Conservation (phyloP, 257 asterid genomes). For the Mitragyna speciosa region DNA sequence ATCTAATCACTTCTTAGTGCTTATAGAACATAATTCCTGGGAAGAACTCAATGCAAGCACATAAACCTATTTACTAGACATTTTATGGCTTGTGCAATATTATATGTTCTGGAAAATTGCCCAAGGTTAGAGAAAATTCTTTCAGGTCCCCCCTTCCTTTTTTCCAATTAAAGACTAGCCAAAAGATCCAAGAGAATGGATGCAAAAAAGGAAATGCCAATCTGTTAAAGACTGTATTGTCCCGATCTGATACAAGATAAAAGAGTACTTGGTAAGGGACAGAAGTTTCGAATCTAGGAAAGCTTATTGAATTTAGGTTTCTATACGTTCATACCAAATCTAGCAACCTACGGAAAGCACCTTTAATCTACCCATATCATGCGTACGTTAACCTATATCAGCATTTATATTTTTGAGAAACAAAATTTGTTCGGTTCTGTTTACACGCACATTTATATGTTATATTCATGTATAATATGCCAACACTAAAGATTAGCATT, state of each 20-base stretch:
- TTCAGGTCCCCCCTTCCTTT: not conserved
- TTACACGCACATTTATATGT: not conserved
- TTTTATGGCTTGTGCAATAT: not conserved
- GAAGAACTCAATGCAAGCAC: not conserved
- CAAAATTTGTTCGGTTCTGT: not conserved
- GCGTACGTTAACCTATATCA: conserved; percentile 17
- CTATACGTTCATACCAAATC: conserved; percentile 21
- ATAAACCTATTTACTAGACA: not conserved
- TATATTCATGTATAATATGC: not conserved
- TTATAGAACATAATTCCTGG: not conserved
- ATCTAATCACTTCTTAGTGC: not conserved
- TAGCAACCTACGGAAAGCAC: conserved; percentile 17
- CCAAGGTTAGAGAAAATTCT: not conserved
- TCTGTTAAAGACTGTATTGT: conserved; percentile 22
- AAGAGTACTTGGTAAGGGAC: conserved; percentile 25
- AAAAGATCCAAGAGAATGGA: conserved; percentile 5
- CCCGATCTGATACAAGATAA: conserved; percentile 1
- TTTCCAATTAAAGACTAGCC: not conserved
- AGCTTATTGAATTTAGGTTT: conserved; percentile 20
- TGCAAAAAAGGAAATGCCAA: conserved; percentile 15
- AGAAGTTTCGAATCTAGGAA: conserved; percentile 23
- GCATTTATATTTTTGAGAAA: not conserved
- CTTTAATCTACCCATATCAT: conserved; percentile 30
- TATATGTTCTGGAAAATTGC: not conserved
- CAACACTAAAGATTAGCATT: not conserved